A percentile compares a stretch with the other conserved stretches of the same genome.
These are phyloP conservation scores for Tolypocladium guangdongense DNA, from an alignment of 2,329 filamentous ascomycete genomes.

Conservation along the genomic window DNA sequence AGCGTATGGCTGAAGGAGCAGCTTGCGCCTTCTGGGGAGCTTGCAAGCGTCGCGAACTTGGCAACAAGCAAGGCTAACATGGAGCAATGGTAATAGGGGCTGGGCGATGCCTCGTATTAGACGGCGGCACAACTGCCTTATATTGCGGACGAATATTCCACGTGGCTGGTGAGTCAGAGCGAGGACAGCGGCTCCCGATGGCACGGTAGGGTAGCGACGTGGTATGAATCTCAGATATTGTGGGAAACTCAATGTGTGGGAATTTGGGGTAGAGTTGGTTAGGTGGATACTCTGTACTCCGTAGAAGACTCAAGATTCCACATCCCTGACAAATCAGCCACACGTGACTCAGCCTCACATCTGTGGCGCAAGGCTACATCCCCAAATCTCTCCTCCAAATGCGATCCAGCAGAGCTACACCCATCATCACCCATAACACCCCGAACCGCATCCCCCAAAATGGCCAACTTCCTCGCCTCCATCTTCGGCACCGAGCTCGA, in stretches of 20 bases:
- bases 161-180: too few relatives aligned
- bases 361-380: conserved; percentile 2
- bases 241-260: neutral
- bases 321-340: conserved; percentile 14
- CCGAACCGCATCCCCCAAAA: conserved; percentile 25
- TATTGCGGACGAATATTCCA: too few relatives aligned
- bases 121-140: neutral
- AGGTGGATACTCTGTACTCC: too few relatives aligned
- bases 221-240: too few relatives aligned
- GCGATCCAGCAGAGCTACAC: neutral
- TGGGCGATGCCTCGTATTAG: neutral
- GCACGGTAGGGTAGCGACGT: too few relatives aligned
- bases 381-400: neutral
- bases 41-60: too few relatives aligned
- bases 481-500: conserved; percentile 99
- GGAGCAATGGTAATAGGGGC: too few relatives aligned
- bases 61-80: too few relatives aligned
- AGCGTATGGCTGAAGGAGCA: too few relatives aligned
- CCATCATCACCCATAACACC: conserved; percentile 3
- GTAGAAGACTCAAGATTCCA: conserved; percentile 4
- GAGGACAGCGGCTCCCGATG: too few relatives aligned
- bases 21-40: too few relatives aligned
- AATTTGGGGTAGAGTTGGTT: too few relatives aligned
- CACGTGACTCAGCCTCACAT: conserved; percentile 16
- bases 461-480: conserved; percentile 97